Evolutionary conservation across 345 rosid genomes (phyloP).

Genomic region (Chamaenerion angustifolium): DNA sequence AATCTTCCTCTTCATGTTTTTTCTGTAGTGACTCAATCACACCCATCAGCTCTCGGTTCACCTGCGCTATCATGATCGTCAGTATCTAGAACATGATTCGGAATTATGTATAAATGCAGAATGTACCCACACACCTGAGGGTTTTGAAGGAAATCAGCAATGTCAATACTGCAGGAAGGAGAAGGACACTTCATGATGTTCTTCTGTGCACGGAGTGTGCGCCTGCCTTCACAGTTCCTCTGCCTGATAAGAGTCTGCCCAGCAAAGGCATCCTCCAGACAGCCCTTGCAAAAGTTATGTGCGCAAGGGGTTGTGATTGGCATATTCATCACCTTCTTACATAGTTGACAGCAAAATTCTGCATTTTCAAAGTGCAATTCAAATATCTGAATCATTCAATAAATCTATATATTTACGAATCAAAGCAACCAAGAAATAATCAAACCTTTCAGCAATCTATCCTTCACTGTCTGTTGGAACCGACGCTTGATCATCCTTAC

Average conservation of each 20-base stretch:
- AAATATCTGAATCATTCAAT: no score
- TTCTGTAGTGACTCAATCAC: slow-evolving; percentile 32
- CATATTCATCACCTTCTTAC: slow-evolving; percentile 36
- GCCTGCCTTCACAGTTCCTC: slow-evolving; percentile 33
- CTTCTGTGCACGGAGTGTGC: slow-evolving; percentile 32
- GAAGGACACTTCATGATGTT: slow-evolving; percentile 47
- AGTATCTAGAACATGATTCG: no score
- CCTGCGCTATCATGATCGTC: slow-evolving; percentile 24
- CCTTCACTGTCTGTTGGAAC: slow-evolving; percentile 15
- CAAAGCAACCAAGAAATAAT: neutral
- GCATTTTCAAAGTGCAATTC: slow-evolving; percentile 4
- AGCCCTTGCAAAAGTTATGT: slow-evolving; percentile 54
- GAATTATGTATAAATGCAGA: no score
- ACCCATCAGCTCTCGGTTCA: slow-evolving; percentile 49
- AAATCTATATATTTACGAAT: no score
- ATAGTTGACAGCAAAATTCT: slow-evolving; percentile 41
- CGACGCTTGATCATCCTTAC: slow-evolving; percentile 14
- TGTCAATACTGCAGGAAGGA: slow-evolving; percentile 30
- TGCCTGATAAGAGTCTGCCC: slow-evolving; percentile 26
- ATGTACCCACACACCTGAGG: slow-evolving; percentile 23
- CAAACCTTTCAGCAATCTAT: slow-evolving; percentile 30
- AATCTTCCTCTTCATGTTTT: slow-evolving; percentile 11
- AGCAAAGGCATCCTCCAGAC: slow-evolving; percentile 40
- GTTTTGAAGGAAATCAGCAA: slow-evolving; percentile 42
- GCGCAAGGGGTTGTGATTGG: slow-evolving; percentile 68